Conservation (phyloP, 1,139 yeast genomes). For the Geotrichum fermentans region DNA sequence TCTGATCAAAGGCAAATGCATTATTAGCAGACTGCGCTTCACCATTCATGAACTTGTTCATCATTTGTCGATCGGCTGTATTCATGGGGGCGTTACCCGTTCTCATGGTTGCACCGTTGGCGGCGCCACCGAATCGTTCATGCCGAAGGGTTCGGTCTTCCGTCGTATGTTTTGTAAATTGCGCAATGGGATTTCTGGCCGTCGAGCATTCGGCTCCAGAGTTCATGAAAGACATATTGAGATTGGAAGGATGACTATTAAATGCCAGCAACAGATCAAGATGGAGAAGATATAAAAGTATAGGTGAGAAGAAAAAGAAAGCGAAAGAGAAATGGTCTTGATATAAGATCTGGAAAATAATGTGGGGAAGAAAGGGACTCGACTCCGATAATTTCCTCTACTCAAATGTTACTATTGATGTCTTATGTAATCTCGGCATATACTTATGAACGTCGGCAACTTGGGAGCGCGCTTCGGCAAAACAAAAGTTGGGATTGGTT, state of each 20-base stretch:
- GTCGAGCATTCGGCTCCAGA: conserved; percentile 85
- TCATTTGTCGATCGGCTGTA: conserved; percentile 41
- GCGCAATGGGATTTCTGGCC: conserved; percentile 73
- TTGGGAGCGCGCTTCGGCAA: no score
- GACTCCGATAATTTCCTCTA: no score
- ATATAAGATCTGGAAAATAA: neutral
- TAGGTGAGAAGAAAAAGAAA: conserved; percentile 13
- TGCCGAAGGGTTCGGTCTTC: conserved; percentile 59
- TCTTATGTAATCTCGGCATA: no score
- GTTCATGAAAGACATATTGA: conserved; percentile 35
- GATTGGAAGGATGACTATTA: neutral
- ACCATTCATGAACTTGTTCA: conserved; percentile 50
- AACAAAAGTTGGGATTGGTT: no score
- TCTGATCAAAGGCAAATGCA: conserved; percentile 35
- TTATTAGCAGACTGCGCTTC: conserved; percentile 24
- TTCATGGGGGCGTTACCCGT: conserved; percentile 38
- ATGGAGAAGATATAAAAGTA: neutral
- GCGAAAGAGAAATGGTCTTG: neutral
- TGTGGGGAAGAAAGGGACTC: neutral
- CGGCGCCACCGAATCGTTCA: conserved; percentile 39
- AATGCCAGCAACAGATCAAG: conserved; percentile 11
- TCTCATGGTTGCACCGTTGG: conserved; percentile 29
- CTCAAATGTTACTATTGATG: no score
- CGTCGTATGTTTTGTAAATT: conserved; percentile 67
- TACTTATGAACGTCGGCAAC: no score